Conservation (phyloP, 129 eudicot genomes). For the sunflower (Helianthus annuus) region HanXRQr2.0-SUNRISE NC_035448.2:63858305-63858804, state of each 20-base stretch:
- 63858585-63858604: constrained; percentile 7
- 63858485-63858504: too few species aligned
- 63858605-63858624: constrained; percentile 25
- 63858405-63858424: too few species aligned
- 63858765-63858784: too few species aligned
- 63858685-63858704: constrained; percentile 27
- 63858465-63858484: too few species aligned
- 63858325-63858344: too few species aligned
- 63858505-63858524: not conserved
- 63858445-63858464: too few species aligned
- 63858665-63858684: constrained; percentile 39
- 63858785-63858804: not conserved
- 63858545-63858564: not conserved
- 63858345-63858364: too few species aligned
- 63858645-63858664: constrained; percentile 44
- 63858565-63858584: not conserved
- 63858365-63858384: too few species aligned
- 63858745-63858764: not conserved
- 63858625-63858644: constrained; percentile 33
- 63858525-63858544: not conserved
- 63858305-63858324: too few species aligned
- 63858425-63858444: too few species aligned
- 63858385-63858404: too few species aligned
- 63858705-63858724: constrained; percentile 38
- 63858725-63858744: not conserved